These are phyloP conservation scores for Bisporella sp. DNA, from an alignment of 2,329 filamentous ascomycete species.

Conservation along the genomic window DNA sequence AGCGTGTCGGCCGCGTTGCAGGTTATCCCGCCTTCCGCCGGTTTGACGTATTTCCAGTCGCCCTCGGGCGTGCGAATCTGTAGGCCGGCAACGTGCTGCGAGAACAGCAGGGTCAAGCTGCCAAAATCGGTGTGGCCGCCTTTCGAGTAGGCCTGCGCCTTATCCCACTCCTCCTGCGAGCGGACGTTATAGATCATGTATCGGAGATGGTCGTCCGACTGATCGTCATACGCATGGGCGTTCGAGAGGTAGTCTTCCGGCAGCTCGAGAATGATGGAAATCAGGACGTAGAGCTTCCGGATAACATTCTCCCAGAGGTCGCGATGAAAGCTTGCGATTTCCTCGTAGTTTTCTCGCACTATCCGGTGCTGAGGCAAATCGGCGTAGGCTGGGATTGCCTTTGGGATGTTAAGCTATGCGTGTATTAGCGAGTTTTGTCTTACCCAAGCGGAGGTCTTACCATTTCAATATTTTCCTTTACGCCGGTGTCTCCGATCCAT, in stretches of 20 bases:
- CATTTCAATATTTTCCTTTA: conserved; percentile 47
- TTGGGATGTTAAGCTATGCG: conserved; percentile 38
- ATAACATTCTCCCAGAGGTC: conserved; percentile 47
- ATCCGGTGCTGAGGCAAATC: conserved; percentile 35
- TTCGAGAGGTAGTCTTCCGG: conserved; percentile 50
- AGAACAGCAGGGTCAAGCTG: conserved; percentile 48
- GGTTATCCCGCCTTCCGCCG: conserved; percentile 42
- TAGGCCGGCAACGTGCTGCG: conserved; percentile 48
- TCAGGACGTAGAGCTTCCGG: conserved; percentile 48
- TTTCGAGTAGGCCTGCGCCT: conserved; percentile 19
- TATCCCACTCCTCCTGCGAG: conserved; percentile 32
- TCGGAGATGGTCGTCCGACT: conserved; percentile 48
- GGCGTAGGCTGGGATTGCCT: conserved; percentile 33
- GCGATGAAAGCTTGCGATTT: background rate
- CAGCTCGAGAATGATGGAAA: conserved; percentile 54
- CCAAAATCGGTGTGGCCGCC: conserved; percentile 51
- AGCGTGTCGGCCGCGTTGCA: conserved; percentile 43
- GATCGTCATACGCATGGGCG: conserved; percentile 47
- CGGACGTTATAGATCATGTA: conserved; percentile 54
- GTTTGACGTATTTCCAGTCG: conserved; percentile 43
- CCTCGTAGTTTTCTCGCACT: conserved; percentile 34
- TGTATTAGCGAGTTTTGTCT: conserved; percentile 6
- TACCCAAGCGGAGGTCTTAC: conserved; percentile 48
- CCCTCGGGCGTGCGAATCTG: conserved; percentile 45
- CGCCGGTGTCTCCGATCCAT: background rate